Conservation (phyloP, 2,329 filamentous ascomycete genomes). For the Diaporthe helianthi region DNA sequence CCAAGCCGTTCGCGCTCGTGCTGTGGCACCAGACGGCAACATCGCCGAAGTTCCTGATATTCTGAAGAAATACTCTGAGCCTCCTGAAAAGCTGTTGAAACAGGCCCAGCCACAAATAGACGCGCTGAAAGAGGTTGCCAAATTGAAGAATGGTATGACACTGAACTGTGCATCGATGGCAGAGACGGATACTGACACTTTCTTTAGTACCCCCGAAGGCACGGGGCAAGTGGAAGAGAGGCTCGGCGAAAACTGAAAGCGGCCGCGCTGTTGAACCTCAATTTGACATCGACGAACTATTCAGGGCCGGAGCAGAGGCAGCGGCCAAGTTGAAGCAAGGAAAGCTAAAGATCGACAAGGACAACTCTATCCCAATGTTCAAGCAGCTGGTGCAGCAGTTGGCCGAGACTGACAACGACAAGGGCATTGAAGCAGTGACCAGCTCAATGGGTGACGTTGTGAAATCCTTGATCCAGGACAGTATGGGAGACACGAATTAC, state of each 20-base stretch:
- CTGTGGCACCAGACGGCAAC: slow-evolving; percentile 72
- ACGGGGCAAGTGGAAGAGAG: slow-evolving; percentile 72
- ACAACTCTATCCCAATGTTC: slow-evolving; percentile 90
- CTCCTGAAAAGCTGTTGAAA: slow-evolving; percentile 70
- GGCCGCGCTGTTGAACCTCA: not conserved
- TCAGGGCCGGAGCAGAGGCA: slow-evolving; percentile 35
- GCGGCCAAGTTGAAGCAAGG: slow-evolving; percentile 38
- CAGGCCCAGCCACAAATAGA: slow-evolving; percentile 65
- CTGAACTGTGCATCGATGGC: not conserved
- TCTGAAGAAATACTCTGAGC: slow-evolving; percentile 75
- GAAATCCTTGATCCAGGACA: slow-evolving; percentile 70
- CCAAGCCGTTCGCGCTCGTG: slow-evolving; percentile 82
- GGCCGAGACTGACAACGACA: slow-evolving; percentile 59
- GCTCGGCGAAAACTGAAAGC: slow-evolving; percentile 39
- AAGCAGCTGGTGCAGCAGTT: slow-evolving; percentile 70
- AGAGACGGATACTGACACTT: not conserved
- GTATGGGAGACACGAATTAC: slow-evolving; percentile 79
- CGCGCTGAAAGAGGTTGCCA: slow-evolving; percentile 70
- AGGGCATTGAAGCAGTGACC: slow-evolving; percentile 70
- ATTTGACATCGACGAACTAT: not conserved
- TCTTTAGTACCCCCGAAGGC: slow-evolving; percentile 75
- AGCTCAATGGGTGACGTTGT: slow-evolving; percentile 80
- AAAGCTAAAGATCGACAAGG: slow-evolving; percentile 53
- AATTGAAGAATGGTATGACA: slow-evolving; percentile 79
- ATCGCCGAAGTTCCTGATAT: slow-evolving; percentile 68